Evolutionary conservation across 2,329 filamentous ascomycete species (phyloP), one percentile per base, ranked within the genome.

Genomic region (Xylariaceae sp.): DNA sequence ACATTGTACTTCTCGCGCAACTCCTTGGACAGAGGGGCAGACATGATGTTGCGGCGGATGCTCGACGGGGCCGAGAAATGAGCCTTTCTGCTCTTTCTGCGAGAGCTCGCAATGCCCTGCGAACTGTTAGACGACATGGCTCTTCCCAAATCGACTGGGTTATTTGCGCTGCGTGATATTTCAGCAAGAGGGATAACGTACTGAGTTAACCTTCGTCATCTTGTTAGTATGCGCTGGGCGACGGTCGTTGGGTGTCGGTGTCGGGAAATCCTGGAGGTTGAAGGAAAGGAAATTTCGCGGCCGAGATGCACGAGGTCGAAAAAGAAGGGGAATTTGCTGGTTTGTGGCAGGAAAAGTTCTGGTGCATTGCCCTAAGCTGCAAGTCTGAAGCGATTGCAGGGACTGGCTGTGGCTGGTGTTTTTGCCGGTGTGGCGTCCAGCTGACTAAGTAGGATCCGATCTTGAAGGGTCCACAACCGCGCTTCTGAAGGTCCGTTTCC

Each of bases 1-100:
- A 96, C 93, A 74, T 95, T 95, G 87, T 98, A 87, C 84, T 98
- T 93, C 76, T 95, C 90, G 68, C 89, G 85, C 69, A 98, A 83
- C 79, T 98, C 93, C 81, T 95, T 95, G 79, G 80, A 87, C 60
- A 96, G 81, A 63, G 88, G 87, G 60, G 93, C 90, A 78, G 86
- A 91, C 90, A 98, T 96, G 78, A 95, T 95, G 64, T 85, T 80
- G 69, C 93, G 89, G 74, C 93, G 90, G 68, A 88, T 81, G 78
- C 86, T 89, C 71, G 90, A 96, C 61, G 90, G 89, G 59, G 93
- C 93, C 70, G 80, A 78, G 83, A 95, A 98, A 82, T 98, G 91
- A 69, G 89, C 87, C 81, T 95, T 95, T 75, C 93, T 89, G 76
- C 89, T 93, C 89, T 98, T 98, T 78, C 91, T 86, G 76, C 91